Evolutionary conservation across 176 grass and related monocot genomes (phyloP), one percentile per base, ranked within the genome.

Genomic region (Lolium multiflorum): DNA sequence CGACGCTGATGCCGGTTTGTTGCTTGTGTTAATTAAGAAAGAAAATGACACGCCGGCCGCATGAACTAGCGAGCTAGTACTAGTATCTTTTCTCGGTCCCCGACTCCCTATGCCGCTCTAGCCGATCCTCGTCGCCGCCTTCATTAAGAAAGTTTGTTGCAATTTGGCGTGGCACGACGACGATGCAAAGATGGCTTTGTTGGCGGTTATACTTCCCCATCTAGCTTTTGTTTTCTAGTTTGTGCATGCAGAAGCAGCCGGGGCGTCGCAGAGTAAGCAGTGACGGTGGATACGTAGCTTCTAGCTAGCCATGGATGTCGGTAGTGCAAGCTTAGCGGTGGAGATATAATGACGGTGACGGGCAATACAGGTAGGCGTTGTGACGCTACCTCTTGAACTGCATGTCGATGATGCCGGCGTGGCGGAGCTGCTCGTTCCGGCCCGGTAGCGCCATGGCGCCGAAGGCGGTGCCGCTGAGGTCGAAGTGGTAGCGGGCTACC

Each of bases 381-480:
- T 61, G 58, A n/a, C n/a, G n/a, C n/a, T 28, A 78, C 90, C 90
- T 80, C 56, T 48, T 86, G 81, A 90, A 93, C 71, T 90, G 91
- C 55, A 93, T 82, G 62, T 89, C 82, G 39, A 93, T 90, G 78
- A 90, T 90, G 1, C 91, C 91, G 31, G 91, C 91, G 39, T 88
- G 88, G 0, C 88, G 50, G 20, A 93, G 91, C 82, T 85, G 82
- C 44, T 93, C 91, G 71, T 78, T 87, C 17, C 69, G 84, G n/a
- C 81, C 73, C 66, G 84, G 39, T 18, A 48, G 41, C 20, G 91
- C 91, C 88, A 93, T 86, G 74, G 85, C 83, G 26, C 91, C 91
- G 66, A 93, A 93, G 2, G 88, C 84, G 2, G 85, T 93, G 71
- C 91, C 91, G 79, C 88, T 90, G 47, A 93, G 89, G 88, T 93